Base-by-base conservation (phyloP, 2,329 filamentous ascomycete genomes). In the Pseudogymnoascus sp. region DNA sequence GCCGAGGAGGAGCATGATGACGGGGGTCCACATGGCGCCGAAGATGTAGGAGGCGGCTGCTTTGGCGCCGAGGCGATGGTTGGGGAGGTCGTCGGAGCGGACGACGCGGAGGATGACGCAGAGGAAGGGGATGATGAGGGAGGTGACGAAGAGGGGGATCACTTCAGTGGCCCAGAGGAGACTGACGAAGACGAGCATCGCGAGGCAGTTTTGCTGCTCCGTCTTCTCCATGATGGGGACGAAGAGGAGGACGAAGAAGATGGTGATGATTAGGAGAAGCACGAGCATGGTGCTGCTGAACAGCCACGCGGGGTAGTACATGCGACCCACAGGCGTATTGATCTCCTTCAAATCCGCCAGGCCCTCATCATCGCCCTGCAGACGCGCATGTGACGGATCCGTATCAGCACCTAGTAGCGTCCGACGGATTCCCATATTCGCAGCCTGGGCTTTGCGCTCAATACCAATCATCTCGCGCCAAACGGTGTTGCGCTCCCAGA, bases 391-490 rank as follows among this genome's bases (percentile, higher is more conserved):
- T 6, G 83, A 80, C 28, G 84, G 84, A 68, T 89, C 87, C 16
- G 84, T 83, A 35, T 89, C 88, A 25, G 84, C 83, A 4, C 92
- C 92, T 2, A 97, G 83, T 62, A 97, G 80, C 0, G 91, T 90
- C 66, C 89, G 86, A 22, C 84, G 78, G 60, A 90, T 79, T 42
- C 94, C 94, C 67, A 99, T 82, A 68, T 93, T 94, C 7, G 93
- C 93, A 7, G 94, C 95, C 76, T 97, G 93, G 1, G 91, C 91
- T 72, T 96, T 92, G 22, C 94, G 84, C 78, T 99, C 95, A 68
- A 99, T 93, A 61, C 93, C 94, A 73, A 99, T 99, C 85, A 99
- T 94, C 70, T 99, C 94, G 76, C 95, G 83, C 94, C 94, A 99
- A 16, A 99, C 94, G 0, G 94, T 99, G 72, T 99, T 99, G 63